phyloP scores from a whole-genome alignment of 192 early-diverging fungal genomes.

The Backusella tarrabulga region DNA sequence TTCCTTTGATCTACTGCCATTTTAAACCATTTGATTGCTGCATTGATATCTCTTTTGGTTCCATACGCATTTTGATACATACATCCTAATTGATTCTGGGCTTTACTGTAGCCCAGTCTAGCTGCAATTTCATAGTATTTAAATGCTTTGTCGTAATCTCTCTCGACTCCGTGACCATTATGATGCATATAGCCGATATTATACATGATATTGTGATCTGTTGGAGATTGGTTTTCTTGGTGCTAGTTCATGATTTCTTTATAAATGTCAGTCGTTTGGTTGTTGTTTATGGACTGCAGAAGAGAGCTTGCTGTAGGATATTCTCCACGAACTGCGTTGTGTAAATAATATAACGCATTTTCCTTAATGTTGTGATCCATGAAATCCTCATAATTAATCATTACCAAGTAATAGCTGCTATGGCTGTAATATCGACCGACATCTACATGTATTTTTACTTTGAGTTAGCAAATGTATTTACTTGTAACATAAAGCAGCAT shows the following conservation, averaged over 20 bases:
- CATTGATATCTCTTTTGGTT: too few species aligned
- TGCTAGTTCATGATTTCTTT: neutral
- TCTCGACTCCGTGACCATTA: too few species aligned
- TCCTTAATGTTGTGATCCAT: neutral
- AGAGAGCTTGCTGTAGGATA: neutral
- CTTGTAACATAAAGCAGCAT: neutral
- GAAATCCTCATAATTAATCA: too few species aligned
- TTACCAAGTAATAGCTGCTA: neutral
- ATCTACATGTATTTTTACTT: neutral
- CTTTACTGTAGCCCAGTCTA: too few species aligned
- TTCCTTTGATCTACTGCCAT: too few species aligned
- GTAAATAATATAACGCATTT: too few species aligned
- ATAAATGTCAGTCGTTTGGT: neutral
- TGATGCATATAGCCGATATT: neutral
- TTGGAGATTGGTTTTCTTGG: neutral
- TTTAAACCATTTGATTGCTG: too few species aligned
- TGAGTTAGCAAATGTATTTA: neutral
- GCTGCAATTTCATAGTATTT: too few species aligned
- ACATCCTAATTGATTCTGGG: too few species aligned
- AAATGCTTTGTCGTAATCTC: neutral
- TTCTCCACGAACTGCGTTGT: neutral
- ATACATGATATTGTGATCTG: neutral
- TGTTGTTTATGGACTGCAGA: neutral
- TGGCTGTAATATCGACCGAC: neutral
- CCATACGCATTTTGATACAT: too few species aligned